Evolutionary conservation across 2,329 filamentous ascomycete genomes (phyloP).

Genomic region (Fusarium acutatum): DNA sequence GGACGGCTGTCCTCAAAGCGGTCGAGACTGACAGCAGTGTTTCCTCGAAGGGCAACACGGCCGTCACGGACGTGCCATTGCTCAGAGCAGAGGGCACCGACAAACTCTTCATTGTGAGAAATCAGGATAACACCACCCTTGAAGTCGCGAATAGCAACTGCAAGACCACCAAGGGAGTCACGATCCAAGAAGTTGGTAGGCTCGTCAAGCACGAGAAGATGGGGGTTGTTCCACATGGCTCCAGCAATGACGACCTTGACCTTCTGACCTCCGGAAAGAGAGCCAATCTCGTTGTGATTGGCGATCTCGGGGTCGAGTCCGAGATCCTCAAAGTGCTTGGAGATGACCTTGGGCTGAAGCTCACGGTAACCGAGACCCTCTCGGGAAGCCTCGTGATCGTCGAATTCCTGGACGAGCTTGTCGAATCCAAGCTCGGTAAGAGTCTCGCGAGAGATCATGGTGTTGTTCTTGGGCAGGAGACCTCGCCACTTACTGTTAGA

Average conservation of each 20-base stretch:
- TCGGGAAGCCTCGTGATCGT: constrained; percentile 98
- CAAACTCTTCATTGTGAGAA: constrained; percentile 99
- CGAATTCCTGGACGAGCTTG: constrained; percentile 97
- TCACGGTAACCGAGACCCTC: constrained; percentile 97
- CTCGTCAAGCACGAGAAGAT: constrained; percentile 96
- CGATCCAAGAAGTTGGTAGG: constrained; percentile 99
- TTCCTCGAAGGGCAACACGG: constrained; percentile 84
- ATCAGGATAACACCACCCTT: constrained; percentile 99
- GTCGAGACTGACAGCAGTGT: constrained; percentile 76
- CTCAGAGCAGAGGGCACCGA: constrained; percentile 93
- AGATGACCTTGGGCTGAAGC: constrained; percentile 91
- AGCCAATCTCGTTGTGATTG: constrained; percentile 98
- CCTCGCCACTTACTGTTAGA: constrained; percentile 81
- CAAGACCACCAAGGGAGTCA: constrained; percentile 93
- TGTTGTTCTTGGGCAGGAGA: constrained; percentile 92
- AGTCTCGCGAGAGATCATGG: constrained; percentile 91
- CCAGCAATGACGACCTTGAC: constrained; percentile 98
- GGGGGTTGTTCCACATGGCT: constrained; percentile 99
- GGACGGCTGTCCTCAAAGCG: constrained; percentile 87
- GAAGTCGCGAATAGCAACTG: constrained; percentile 98
- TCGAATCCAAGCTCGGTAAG: constrained; percentile 84
- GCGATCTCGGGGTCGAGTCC: constrained; percentile 97
- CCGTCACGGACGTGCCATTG: constrained; percentile 95
- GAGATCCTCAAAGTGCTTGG: constrained; percentile 97
- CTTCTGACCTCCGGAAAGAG: constrained; percentile 95